These are phyloP conservation scores for Jamesozyma spencerorum DNA, from an alignment of 805 yeast genomes.

Conservation along the genomic window DNA sequence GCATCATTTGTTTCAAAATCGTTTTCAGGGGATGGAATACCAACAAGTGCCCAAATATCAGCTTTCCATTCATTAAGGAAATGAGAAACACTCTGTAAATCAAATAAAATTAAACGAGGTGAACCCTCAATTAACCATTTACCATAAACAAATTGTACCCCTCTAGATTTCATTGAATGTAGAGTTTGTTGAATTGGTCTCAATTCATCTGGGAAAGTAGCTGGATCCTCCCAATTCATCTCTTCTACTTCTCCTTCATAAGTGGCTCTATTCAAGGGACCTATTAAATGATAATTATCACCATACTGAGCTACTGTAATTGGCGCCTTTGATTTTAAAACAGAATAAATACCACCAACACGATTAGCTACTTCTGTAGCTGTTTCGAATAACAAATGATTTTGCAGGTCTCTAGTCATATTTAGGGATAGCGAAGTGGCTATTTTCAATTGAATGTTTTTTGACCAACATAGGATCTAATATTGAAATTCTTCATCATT, in stretches of 20 bases:
- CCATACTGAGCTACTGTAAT: conserved; percentile 90
- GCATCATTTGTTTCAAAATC: conserved; percentile 90
- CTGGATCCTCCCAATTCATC: conserved; percentile 46
- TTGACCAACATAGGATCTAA: no score
- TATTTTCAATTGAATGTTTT: no score
- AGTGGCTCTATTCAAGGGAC: conserved; percentile 69
- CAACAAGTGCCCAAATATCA: conserved; percentile 84
- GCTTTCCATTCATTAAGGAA: conserved; percentile 87
- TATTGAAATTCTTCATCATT: no score
- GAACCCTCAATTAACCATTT: conserved; percentile 98
- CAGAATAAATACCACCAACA: conserved; percentile 97
- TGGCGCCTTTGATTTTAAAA: conserved; percentile 91
- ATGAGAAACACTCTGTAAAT: conserved; percentile 61
- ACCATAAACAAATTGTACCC: conserved; percentile 77
- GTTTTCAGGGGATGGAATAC: conserved; percentile 86
- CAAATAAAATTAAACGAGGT: conserved; percentile 85
- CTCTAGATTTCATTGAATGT: conserved; percentile 72
- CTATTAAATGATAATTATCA: conserved; percentile 75
- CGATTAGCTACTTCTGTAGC: conserved; percentile 97
- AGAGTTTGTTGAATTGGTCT: conserved; percentile 37
- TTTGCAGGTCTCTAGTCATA: conserved; percentile 77
- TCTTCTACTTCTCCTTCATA: conserved; percentile 80
- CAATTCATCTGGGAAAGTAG: conserved; percentile 22
- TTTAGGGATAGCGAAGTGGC: no score
- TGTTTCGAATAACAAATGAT: conserved; percentile 82